Conservation (phyloP, 2,329 filamentous ascomycete species). For the Phialophora macrospora region DNA sequence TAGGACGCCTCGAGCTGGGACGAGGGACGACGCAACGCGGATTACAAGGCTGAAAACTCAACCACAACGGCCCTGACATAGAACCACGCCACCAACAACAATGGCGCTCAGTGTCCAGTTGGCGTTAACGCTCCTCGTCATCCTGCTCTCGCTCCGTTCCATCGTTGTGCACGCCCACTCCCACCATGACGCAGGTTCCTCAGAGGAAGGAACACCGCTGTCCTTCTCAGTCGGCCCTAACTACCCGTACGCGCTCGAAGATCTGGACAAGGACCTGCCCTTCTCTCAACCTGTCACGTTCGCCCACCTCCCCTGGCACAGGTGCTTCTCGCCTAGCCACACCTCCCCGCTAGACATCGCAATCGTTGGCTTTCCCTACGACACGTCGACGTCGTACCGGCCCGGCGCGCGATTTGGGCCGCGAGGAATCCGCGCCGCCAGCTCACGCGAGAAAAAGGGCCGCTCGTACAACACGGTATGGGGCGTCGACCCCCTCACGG, state of each 20-base stretch:
- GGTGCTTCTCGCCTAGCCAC: slow-evolving; percentile 40
- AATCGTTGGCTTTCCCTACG: slow-evolving; percentile 45
- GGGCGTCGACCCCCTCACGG: slow-evolving; percentile 41
- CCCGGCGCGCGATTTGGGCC: slow-evolving; percentile 45
- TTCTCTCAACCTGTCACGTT: slow-evolving; percentile 43
- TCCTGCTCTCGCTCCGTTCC: slow-evolving; percentile 2
- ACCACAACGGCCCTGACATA: background rate
- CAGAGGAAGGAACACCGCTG: slow-evolving; percentile 7
- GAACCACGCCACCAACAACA: background rate
- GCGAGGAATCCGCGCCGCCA: slow-evolving; percentile 42
- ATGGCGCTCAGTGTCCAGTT: background rate
- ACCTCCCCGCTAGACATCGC: slow-evolving; percentile 41
- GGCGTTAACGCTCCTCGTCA: background rate
- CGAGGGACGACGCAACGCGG: background rate
- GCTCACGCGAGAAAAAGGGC: slow-evolving; percentile 41
- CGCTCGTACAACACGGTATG: slow-evolving; percentile 42
- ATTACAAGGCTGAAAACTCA: background rate
- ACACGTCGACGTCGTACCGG: slow-evolving; percentile 44
- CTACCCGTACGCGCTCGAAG: slow-evolving; percentile 39
- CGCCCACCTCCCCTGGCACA: slow-evolving; percentile 41
- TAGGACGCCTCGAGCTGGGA: background rate
- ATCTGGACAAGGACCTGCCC: slow-evolving; percentile 43
- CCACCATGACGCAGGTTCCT: slow-evolving; percentile 1
- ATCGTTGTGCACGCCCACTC: background rate
- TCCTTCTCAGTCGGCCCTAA: slow-evolving; percentile 36